A percentile compares a stretch with the other conserved stretches of the same genome.
Conservation (phyloP, 345 rosid genomes). For the Chamaenerion angustifolium region DNA sequence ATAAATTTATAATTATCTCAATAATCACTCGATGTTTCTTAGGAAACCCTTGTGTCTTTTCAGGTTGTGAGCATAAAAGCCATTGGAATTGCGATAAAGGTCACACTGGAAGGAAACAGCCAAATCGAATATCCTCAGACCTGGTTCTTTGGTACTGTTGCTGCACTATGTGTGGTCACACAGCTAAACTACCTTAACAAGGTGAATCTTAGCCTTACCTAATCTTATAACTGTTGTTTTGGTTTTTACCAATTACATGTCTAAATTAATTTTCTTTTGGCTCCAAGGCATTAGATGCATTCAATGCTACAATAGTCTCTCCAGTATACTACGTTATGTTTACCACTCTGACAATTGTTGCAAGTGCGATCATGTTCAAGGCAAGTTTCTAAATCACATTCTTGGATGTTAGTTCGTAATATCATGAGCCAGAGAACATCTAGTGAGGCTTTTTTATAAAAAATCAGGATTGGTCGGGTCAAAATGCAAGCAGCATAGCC, state of each 20-base stretch:
- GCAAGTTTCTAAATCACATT: constrained; percentile 13
- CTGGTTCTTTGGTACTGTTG: constrained; percentile 83
- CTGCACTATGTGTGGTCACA: constrained; percentile 63
- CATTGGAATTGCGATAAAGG: constrained; percentile 82
- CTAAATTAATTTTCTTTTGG: background rate
- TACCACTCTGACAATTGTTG: constrained; percentile 72
- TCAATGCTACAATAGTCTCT: constrained; percentile 76
- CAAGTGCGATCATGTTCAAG: constrained; percentile 86
- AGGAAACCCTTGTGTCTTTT: background rate
- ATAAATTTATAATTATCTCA: background rate
- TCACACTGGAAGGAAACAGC: constrained; percentile 69
- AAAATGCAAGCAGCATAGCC: constrained; percentile 52
- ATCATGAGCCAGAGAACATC: constrained; percentile 1
- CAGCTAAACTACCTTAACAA: constrained; percentile 88
- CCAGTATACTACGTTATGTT: constrained; percentile 92
- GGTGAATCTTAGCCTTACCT: constrained; percentile 19
- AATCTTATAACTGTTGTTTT: background rate
- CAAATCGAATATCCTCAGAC: constrained; percentile 77
- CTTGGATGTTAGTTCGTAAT: constrained; percentile 3
- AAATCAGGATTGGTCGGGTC: constrained; percentile 84
- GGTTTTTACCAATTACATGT: no score
- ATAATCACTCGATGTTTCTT: background rate
- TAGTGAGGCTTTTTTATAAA: constrained; percentile 1
- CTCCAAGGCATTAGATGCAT: constrained; percentile 69
- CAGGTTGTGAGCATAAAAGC: constrained; percentile 96